These are phyloP conservation scores for Boletus speciosus DNA, from an alignment of 768 basidiomycete species.

Conservation along the genomic window DNA sequence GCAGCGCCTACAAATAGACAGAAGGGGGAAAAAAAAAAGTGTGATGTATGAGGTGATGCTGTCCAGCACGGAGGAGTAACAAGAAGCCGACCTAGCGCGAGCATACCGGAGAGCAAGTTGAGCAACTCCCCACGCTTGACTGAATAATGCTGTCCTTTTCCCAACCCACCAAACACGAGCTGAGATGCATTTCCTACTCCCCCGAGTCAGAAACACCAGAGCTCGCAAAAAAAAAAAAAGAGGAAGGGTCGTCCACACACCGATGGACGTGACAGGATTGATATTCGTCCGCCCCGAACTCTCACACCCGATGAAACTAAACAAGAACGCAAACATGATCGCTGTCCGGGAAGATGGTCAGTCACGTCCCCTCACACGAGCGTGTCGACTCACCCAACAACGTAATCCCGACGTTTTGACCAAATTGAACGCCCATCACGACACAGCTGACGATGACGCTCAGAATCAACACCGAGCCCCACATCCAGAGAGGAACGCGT, in stretches of 20 bases:
- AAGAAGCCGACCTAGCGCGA: slow-evolving; percentile 11
- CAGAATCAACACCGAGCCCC: slow-evolving; percentile 47
- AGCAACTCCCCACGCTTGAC: slow-evolving; percentile 15
- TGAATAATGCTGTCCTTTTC: slow-evolving; percentile 40
- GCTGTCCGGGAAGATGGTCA: slow-evolving; percentile 17
- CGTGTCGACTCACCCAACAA: slow-evolving; percentile 13
- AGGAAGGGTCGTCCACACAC: slow-evolving; percentile 11
- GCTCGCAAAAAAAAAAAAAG: not conserved
- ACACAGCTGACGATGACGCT: slow-evolving; percentile 49
- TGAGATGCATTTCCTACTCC: slow-evolving; percentile 45
- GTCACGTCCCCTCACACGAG: not conserved
- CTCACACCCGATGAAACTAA: slow-evolving; percentile 67
- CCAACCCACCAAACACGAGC: slow-evolving; percentile 61
- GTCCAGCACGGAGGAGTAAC: not conserved
- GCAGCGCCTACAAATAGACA: slow-evolving; percentile 13
- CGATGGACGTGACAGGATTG: slow-evolving; percentile 57
- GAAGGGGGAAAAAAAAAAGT: too few species aligned
- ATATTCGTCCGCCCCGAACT: slow-evolving; percentile 57
- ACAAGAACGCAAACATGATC: slow-evolving; percentile 58
- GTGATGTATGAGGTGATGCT: not conserved
- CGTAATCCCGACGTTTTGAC: slow-evolving; percentile 45
- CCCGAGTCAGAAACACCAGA: not conserved
- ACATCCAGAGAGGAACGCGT: slow-evolving; percentile 54
- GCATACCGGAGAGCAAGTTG: slow-evolving; percentile 26
- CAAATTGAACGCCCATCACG: slow-evolving; percentile 52